phyloP scores from a whole-genome alignment of 169 alveolate genomes.

The Plasmodium vivax region DNA sequence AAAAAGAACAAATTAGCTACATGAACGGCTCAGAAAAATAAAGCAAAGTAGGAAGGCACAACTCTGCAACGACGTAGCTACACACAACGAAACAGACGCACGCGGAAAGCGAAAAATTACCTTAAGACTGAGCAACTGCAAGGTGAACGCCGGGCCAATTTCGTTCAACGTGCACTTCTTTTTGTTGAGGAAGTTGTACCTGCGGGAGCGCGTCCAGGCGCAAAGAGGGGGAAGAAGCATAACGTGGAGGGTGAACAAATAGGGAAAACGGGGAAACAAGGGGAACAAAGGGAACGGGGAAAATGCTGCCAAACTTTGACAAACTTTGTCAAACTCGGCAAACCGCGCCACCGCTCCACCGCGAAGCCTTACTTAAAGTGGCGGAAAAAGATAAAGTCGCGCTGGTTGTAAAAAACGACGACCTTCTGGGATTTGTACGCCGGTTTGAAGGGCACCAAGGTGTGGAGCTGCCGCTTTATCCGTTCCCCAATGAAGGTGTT shows the following conservation, averaged over 20 bases:
- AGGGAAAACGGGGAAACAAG: background rate
- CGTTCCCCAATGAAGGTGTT: conserved; percentile 97
- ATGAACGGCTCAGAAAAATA: background rate
- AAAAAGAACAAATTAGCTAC: background rate
- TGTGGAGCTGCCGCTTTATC: conserved; percentile 96
- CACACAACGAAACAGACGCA: background rate
- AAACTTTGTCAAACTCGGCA: background rate
- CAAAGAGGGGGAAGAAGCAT: background rate
- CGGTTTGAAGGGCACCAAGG: conserved; percentile 96
- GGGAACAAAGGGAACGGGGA: background rate
- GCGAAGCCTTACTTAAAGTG: conserved; percentile 93
- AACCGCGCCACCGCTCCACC: background rate
- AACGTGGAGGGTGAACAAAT: background rate
- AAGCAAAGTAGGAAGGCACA: background rate
- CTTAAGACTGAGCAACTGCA: conserved; percentile 95
- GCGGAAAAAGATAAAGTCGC: conserved; percentile 99
- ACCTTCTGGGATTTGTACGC: conserved; percentile 97
- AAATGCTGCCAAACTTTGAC: background rate
- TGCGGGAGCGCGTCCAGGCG: background rate
- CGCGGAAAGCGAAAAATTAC: conserved; percentile 85
- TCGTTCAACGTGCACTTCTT: conserved; percentile 95
- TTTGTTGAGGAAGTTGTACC: conserved; percentile 84
- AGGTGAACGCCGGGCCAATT: conserved; percentile 99
- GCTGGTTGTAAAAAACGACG: conserved; percentile 97
- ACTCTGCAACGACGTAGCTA: background rate